Conservation (phyloP, 2,329 filamentous ascomycete genomes). For the Pleomassaria siparia region DNA sequence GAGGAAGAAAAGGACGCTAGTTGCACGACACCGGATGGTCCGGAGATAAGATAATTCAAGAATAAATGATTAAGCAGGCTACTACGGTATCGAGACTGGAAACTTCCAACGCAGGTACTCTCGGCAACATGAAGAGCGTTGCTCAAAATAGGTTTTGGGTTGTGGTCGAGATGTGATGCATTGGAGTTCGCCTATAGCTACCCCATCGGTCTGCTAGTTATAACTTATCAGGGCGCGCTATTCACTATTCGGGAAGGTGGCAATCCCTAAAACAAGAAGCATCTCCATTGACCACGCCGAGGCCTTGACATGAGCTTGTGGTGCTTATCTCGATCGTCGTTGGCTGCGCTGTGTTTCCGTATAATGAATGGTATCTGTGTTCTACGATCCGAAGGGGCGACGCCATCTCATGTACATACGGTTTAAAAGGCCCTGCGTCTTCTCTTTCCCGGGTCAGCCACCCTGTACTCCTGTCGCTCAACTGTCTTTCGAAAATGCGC, state of each 20-base stretch:
- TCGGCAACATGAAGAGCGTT: too few relatives aligned
- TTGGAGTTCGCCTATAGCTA: neutral
- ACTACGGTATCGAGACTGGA: too few relatives aligned
- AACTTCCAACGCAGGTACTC: too few relatives aligned
- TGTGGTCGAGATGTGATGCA: neutral
- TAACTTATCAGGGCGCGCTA: neutral
- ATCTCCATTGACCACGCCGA: neutral
- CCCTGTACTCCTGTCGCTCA: too few relatives aligned
- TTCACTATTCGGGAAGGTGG: neutral
- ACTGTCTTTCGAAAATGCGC: constrained; percentile 6
- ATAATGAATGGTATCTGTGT: neutral
- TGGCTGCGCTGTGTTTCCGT: neutral
- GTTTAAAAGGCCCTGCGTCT: neutral
- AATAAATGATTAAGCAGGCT: too few relatives aligned
- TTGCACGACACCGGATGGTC: too few relatives aligned
- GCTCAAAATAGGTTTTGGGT: too few relatives aligned
- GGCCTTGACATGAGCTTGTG: constrained; percentile 1
- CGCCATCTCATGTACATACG: neutral
- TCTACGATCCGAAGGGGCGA: neutral
- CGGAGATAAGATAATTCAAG: too few relatives aligned
- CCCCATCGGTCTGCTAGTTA: neutral
- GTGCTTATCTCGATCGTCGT: constrained; percentile 6
- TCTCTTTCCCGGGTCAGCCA: neutral
- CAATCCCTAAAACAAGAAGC: neutral
- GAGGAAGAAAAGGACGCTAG: too few relatives aligned